These are phyloP conservation scores for Ceratobasidium theobromae DNA, from an alignment of 1,284 basidiomycete genomes.

Conservation along the genomic window DNA sequence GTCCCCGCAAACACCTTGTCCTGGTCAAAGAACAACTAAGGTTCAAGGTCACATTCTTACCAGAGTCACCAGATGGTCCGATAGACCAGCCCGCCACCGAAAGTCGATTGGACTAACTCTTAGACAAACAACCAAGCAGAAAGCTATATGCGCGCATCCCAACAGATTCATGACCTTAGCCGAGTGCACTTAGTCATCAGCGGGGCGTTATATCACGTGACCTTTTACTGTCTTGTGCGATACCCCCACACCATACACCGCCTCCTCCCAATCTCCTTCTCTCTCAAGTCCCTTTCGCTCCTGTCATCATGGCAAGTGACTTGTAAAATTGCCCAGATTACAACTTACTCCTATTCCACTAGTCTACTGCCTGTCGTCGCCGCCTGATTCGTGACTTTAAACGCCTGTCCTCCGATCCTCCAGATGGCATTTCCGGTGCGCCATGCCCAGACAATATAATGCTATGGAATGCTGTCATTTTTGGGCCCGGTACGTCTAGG, in stretches of 20 bases:
- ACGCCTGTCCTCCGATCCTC: conserved; percentile 89
- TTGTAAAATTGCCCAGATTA: background rate
- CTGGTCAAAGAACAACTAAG: no score
- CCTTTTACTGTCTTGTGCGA: conserved; percentile 1
- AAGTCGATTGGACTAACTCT: no score
- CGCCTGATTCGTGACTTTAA: conserved; percentile 97
- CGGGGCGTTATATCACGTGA: no score
- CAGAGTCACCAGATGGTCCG: no score
- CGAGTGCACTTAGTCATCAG: no score
- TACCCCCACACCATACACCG: conserved; percentile 25
- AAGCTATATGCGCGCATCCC: no score
- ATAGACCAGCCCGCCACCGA: no score
- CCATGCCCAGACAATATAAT: conserved; percentile 98
- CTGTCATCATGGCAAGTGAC: background rate
- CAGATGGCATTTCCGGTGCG: conserved; percentile 93
- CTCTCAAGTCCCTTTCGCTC: background rate
- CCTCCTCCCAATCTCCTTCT: background rate
- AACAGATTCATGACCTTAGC: no score
- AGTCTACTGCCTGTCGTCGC: conserved; percentile 88
- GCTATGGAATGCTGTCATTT: conserved; percentile 99
- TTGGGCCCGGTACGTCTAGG: conserved; percentile 79
- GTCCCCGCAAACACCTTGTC: no score
- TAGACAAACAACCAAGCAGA: no score
- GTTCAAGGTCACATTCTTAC: no score
- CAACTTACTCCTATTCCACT: conserved; percentile 1